Conservation (phyloP, 768 basidiomycete genomes). For the Kwoniella europaea region DNA sequence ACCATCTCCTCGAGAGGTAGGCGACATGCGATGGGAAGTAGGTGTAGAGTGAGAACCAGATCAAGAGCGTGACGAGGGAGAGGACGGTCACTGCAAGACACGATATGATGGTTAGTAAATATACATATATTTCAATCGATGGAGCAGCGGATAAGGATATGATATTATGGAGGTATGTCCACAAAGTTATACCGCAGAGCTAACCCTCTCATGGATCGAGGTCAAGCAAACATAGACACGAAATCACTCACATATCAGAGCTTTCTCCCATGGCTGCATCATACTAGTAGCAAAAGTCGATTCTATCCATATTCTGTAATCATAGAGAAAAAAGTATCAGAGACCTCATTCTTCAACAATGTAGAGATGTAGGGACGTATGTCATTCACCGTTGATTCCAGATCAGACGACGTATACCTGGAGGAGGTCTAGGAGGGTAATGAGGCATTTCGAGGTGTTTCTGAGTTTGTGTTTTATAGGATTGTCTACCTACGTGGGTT, state of each 20-base stretch:
- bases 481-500: not conserved
- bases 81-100: not conserved
- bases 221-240: constrained; percentile 8
- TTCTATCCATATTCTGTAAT: constrained; percentile 64
- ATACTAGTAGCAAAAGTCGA: constrained; percentile 67
- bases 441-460: constrained; percentile 27
- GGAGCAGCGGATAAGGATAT: not conserved
- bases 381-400: constrained; percentile 43
- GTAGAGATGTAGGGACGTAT: not conserved
- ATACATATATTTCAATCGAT: not conserved
- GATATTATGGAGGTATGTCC: not conserved
- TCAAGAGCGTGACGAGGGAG: constrained; percentile 44
- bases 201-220: not conserved
- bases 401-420: constrained; percentile 37
- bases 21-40: constrained; percentile 68
- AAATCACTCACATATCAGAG: constrained; percentile 64
- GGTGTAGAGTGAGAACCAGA: constrained; percentile 64
- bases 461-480: not conserved
- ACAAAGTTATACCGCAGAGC: no score
- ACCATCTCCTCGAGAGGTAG: constrained; percentile 64
- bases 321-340: not conserved
- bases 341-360: not conserved
- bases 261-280: constrained; percentile 73
- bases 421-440: constrained; percentile 37
- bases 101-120: no score